Conservation (phyloP, 768 basidiomycete genomes). For the Tricholoma bakamatsutake region DNA sequence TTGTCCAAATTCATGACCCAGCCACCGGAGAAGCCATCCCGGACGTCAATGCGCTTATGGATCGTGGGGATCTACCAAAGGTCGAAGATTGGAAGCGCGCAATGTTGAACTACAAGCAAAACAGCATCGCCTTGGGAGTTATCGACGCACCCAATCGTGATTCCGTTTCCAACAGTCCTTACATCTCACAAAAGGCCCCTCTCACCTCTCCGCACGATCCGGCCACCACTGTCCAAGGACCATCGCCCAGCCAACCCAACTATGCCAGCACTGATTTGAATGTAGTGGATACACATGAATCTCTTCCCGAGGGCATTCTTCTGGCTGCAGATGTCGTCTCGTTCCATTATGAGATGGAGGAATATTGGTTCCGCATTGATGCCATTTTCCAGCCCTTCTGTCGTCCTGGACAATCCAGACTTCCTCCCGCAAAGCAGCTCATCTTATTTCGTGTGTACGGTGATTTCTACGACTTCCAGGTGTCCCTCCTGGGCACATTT, state of each 20-base stretch:
- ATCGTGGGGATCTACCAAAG: conserved; percentile 82
- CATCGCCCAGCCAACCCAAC: conserved; percentile 21
- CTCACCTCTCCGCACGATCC: conserved; percentile 16
- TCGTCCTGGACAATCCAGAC: conserved; percentile 43
- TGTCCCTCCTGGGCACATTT: conserved; percentile 78
- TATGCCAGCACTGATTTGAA: conserved; percentile 18
- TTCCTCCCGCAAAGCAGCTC: conserved; percentile 70
- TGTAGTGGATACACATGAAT: conserved; percentile 36
- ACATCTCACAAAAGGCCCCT: conserved; percentile 18
- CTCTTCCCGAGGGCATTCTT: conserved; percentile 79
- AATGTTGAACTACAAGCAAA: conserved; percentile 93
- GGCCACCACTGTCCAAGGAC: conserved; percentile 18
- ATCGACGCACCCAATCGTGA: conserved; percentile 54
- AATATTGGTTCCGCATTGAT: conserved; percentile 96
- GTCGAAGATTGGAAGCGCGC: conserved; percentile 99
- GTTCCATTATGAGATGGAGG: conserved; percentile 94
- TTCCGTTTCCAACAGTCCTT: conserved; percentile 41
- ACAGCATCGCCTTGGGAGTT: conserved; percentile 90
- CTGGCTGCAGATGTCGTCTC: conserved; percentile 86
- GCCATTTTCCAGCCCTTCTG: conserved; percentile 84
- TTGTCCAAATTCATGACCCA: conserved; percentile 95
- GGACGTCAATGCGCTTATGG: conserved; percentile 75
- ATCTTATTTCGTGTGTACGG: conserved; percentile 94
- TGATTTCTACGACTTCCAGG: conserved; percentile 98
- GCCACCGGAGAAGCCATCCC: conserved; percentile 72